Evolutionary conservation across 169 alveolate genomes (phyloP).

Genomic region (Pseudocohnilembus persalinus): DNA sequence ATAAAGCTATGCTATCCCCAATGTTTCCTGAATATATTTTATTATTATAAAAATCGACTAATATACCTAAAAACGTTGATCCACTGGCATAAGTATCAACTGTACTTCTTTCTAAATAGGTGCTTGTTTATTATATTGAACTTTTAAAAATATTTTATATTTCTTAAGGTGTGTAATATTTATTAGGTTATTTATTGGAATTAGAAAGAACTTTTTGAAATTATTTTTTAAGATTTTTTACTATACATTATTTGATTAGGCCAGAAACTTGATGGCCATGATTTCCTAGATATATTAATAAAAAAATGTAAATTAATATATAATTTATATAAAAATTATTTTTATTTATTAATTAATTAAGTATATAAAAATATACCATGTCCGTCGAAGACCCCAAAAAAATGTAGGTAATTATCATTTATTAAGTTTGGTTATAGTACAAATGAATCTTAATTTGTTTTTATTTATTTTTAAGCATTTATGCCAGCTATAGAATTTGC

Average conservation of each 20-base stretch:
- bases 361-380: too few relatives aligned
- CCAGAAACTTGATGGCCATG: conserved; percentile 52
- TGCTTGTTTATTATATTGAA: not conserved
- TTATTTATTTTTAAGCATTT: conserved; percentile 7
- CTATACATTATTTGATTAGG: conserved; percentile 26
- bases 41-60: not conserved
- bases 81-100: conserved; percentile 1
- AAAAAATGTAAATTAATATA: too few relatives aligned
- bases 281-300: too few relatives aligned
- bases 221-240: not conserved
- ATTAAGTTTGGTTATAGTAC: conserved; percentile 29
- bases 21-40: too few relatives aligned
- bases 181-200: too few relatives aligned
- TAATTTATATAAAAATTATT: too few relatives aligned
- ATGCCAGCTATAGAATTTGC: not conserved
- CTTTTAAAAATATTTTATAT: too few relatives aligned
- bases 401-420: conserved; percentile 39
- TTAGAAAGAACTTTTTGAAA: too few relatives aligned
- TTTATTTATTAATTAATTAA: too few relatives aligned
- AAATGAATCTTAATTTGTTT: conserved; percentile 56
- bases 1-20: conserved; percentile 34
- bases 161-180: too few relatives aligned
- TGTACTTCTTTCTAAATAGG: not conserved
- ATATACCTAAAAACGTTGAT: conserved; percentile 34
- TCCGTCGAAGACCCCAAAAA: conserved; percentile 56